phyloP scores from a whole-genome alignment of 352 stramenopile genomes.

The Pythium insidiosum region DNA sequence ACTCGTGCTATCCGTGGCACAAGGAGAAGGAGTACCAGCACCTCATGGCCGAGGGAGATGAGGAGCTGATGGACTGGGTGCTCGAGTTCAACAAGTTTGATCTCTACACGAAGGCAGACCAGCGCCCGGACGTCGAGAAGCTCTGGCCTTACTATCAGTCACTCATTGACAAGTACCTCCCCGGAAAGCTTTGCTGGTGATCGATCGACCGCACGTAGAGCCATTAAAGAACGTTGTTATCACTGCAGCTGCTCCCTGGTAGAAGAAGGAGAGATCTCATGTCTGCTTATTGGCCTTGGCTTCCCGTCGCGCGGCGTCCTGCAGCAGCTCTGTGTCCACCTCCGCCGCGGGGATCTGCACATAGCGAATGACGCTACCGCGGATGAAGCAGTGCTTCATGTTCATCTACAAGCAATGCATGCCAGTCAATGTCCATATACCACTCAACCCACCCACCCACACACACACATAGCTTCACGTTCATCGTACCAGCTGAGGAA shows the following conservation, averaged over 20 bases:
- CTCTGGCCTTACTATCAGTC: conserved; percentile 90
- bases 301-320: conserved; percentile 64
- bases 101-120: conserved; percentile 90
- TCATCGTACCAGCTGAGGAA: conserved; percentile 89
- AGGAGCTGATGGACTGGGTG: conserved; percentile 86
- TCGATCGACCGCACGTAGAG: not conserved
- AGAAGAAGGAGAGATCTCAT: too few species aligned
- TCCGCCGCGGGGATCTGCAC: conserved; percentile 96
- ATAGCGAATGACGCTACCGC: conserved; percentile 97
- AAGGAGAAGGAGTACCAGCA: conserved; percentile 89
- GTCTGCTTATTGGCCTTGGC: conserved; percentile 70
- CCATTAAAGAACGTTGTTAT: too few species aligned
- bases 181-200: conserved; percentile 68
- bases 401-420: conserved; percentile 51
- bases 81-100: conserved; percentile 93
- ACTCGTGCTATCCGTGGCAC: conserved; percentile 92
- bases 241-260: too few species aligned
- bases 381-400: conserved; percentile 98
- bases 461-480: too few species aligned
- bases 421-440: not conserved
- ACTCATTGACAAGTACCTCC: conserved; percentile 90
- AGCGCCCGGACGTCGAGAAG: conserved; percentile 62
- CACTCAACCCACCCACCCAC: not conserved
- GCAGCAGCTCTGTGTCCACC: conserved; percentile 96
- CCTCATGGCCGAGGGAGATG: conserved; percentile 83